Percentiles rank a stretch among this genome's conserved stretches.
These are phyloP conservation scores for Stagonosporopsis chrysanthemi DNA, from an alignment of 2,329 filamentous ascomycete genomes.

Conservation along the genomic window DNA sequence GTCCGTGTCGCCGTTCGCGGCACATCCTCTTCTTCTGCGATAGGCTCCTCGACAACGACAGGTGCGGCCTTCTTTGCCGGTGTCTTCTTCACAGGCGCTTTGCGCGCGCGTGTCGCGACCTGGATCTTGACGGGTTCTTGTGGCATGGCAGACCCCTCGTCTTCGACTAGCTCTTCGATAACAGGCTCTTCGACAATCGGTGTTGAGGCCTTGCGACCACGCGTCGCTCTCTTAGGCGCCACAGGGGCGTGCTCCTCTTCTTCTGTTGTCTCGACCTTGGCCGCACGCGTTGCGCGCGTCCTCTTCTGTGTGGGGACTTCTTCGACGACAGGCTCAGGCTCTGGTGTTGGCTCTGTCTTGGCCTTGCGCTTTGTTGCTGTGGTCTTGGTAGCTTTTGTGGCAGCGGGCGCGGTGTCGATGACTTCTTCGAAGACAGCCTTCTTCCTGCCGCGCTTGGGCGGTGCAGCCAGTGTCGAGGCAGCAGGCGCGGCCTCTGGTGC, in stretches of 20 bases:
- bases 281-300: slow-evolving; percentile 34
- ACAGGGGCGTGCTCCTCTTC: slow-evolving; percentile 25
- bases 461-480: slow-evolving; percentile 38
- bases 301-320: slow-evolving; percentile 29
- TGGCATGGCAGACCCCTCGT: slow-evolving; percentile 25
- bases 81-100: slow-evolving; percentile 30
- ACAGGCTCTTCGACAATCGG: slow-evolving; percentile 24
- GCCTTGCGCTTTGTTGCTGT: slow-evolving; percentile 32
- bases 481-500: slow-evolving; percentile 34
- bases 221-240: slow-evolving; percentile 35
- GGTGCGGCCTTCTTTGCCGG: slow-evolving; percentile 26
- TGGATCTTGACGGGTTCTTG: slow-evolving; percentile 29
- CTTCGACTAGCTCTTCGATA: slow-evolving; percentile 12
- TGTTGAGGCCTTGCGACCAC: slow-evolving; percentile 31
- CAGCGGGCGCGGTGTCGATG: slow-evolving; percentile 26
- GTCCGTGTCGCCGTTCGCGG: slow-evolving; percentile 23
- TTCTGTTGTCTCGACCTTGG: slow-evolving; percentile 28
- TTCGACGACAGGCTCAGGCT: slow-evolving; percentile 13
- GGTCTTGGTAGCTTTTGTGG: slow-evolving; percentile 30
- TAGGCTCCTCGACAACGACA: slow-evolving; percentile 22
- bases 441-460: slow-evolving; percentile 44
- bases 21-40: slow-evolving; percentile 14
- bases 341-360: slow-evolving; percentile 25
- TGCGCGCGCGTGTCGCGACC: slow-evolving; percentile 38
- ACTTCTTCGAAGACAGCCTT: slow-evolving; percentile 34